phyloP scores from a whole-genome alignment of 306 rosid species.

The Cucurbita pepo region DNA sequence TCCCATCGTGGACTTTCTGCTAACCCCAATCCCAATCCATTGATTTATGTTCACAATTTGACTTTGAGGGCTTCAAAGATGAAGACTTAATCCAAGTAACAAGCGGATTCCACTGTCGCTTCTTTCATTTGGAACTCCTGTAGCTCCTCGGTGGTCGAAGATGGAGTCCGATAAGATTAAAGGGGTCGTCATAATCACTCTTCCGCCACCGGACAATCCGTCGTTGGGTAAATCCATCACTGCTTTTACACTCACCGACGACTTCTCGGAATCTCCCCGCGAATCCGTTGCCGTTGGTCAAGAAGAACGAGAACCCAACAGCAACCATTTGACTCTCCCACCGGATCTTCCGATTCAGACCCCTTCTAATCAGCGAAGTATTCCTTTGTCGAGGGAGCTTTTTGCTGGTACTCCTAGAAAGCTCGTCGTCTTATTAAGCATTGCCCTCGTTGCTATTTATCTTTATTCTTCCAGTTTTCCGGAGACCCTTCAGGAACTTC shows the following conservation, averaged over 20 bases:
- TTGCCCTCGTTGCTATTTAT: slow-evolving; percentile 34
- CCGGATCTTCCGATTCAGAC: slow-evolving; percentile 7
- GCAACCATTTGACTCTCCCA: neutral
- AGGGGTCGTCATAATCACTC: slow-evolving; percentile 58
- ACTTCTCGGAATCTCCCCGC: slow-evolving; percentile 11
- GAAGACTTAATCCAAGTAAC: neutral
- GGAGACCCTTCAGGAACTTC: slow-evolving; percentile 17
- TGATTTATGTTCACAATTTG: neutral
- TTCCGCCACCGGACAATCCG: slow-evolving; percentile 71
- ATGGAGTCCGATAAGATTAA: slow-evolving; percentile 41
- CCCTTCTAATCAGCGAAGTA: slow-evolving; percentile 17
- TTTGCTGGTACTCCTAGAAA: slow-evolving; percentile 18
- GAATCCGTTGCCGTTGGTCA: neutral
- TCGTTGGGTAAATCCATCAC: slow-evolving; percentile 72
- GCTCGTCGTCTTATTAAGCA: slow-evolving; percentile 27
- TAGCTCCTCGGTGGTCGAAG: neutral
- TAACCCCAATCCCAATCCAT: neutral
- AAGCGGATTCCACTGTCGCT: neutral
- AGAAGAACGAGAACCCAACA: slow-evolving; percentile 1
- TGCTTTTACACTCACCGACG: slow-evolving; percentile 38
- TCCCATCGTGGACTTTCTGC: neutral
- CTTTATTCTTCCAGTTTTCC: slow-evolving; percentile 35
- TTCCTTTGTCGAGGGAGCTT: slow-evolving; percentile 13
- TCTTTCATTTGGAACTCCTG: neutral
- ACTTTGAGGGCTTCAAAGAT: neutral